Conservation (phyloP, 2,329 filamentous ascomycete genomes). For the Clarireedia hainanense region DNA sequence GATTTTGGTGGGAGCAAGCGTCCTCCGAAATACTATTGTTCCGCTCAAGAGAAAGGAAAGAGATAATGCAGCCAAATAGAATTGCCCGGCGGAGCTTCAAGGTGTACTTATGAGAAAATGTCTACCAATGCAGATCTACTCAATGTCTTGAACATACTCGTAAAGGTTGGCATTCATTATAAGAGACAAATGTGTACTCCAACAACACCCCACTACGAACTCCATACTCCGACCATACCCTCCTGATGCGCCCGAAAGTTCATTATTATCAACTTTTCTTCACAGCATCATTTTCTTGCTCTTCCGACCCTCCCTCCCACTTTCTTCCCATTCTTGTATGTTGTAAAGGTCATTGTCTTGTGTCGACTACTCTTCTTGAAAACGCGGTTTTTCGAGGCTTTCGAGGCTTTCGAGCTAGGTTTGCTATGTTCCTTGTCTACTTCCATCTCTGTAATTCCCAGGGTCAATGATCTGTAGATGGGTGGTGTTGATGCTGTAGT, state of each 20-base stretch:
- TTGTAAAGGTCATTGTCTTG: conserved; percentile 53
- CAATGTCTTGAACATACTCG: too few species aligned
- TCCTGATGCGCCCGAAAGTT: conserved; percentile 1
- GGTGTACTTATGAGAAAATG: too few species aligned
- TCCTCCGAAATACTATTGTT: too few species aligned
- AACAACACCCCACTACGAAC: background rate
- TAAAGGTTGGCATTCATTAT: too few species aligned
- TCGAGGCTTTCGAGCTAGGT: conserved; percentile 31
- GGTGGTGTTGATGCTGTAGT: background rate
- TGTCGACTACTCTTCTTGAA: conserved; percentile 43
- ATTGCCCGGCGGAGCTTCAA: too few species aligned
- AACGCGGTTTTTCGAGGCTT: conserved; percentile 42
- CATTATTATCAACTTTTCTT: background rate
- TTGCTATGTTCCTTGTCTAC: conserved; percentile 37
- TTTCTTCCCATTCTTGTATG: conserved; percentile 44
- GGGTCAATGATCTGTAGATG: conserved; percentile 4
- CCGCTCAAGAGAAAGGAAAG: too few species aligned
- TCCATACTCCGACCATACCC: background rate
- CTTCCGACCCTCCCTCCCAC: conserved; percentile 27
- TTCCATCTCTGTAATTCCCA: conserved; percentile 43
- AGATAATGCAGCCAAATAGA: too few species aligned
- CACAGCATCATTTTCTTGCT: background rate
- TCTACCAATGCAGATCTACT: too few species aligned
- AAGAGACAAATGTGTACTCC: background rate
- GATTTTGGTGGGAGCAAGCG: background rate